Conservation (phyloP, 805 yeast genomes). For the Ogataea thermomethanolica region DNA sequence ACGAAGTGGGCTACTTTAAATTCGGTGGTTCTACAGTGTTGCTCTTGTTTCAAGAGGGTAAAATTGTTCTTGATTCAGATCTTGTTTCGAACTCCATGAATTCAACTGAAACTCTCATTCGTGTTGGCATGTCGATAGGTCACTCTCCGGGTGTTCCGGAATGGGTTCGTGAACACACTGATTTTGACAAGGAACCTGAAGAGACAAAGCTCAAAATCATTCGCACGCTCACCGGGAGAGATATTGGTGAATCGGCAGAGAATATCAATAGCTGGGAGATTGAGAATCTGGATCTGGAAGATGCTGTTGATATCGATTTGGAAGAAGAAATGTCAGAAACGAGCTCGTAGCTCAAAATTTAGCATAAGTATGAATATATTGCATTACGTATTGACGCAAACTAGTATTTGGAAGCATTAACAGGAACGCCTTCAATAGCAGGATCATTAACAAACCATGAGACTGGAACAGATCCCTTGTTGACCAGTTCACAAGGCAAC, state of each 20-base stretch:
- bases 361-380: constrained; percentile 5
- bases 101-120: constrained; percentile 75
- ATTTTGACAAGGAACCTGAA: constrained; percentile 44
- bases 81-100: constrained; percentile 61
- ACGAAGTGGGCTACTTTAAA: constrained; percentile 90
- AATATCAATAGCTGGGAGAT: constrained; percentile 30
- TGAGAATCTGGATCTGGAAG: constrained; percentile 26
- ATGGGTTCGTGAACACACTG: constrained; percentile 40
- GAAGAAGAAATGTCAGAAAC: constrained; percentile 17
- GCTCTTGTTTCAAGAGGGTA: constrained; percentile 51
- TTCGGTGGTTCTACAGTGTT: constrained; percentile 93
- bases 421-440: constrained; percentile 63
- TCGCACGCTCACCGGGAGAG: constrained; percentile 55
- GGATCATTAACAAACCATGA: constrained; percentile 80
- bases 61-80: constrained; percentile 68
- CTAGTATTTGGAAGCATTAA: constrained; percentile 17
- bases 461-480: constrained; percentile 53
- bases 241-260: constrained; percentile 28
- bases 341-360: constrained; percentile 6
- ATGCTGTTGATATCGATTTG: constrained; percentile 25
- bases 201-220: constrained; percentile 48
- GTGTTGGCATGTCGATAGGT: constrained; percentile 92
- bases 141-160: constrained; percentile 55
- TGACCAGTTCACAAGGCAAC: constrained; percentile 76
- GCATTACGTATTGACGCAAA: constrained; percentile 2